Evolutionary conservation across 345 rosid species (phyloP).

Genomic region (Ceriops tagal): DNA sequence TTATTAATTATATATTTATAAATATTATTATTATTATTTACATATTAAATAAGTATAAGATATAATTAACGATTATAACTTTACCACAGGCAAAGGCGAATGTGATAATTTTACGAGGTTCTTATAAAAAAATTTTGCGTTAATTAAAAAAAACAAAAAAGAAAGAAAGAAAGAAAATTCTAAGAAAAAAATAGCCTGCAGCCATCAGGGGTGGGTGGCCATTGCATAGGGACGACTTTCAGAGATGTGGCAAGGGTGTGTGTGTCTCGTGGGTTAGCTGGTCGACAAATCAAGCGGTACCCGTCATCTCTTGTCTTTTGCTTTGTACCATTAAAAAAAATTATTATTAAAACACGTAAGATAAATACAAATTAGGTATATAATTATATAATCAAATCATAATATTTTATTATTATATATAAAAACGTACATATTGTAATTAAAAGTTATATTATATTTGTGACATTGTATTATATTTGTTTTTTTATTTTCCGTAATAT

Average conservation of each 20-base stretch:
- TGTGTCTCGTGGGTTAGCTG: not conserved
- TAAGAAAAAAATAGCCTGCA: not conserved
- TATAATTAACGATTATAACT: not conserved
- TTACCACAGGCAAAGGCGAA: not conserved
- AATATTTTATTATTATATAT: too few species aligned
- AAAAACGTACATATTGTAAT: too few species aligned
- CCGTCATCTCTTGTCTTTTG: conserved; percentile 31
- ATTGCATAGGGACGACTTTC: conserved; percentile 12
- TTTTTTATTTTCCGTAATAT: too few species aligned
- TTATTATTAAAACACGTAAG: too few species aligned
- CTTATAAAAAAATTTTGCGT: too few species aligned
- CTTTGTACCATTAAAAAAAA: not conserved
- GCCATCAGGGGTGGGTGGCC: not conserved
- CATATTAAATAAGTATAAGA: not conserved
- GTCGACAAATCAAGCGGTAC: conserved; percentile 24
- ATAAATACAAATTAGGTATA: too few species aligned
- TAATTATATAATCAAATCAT: too few species aligned
- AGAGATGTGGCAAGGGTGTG: conserved; percentile 1
- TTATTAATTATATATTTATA: too few species aligned
- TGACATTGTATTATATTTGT: too few species aligned
- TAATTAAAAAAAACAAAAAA: not conserved
- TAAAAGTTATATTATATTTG: too few species aligned
- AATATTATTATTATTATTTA: not conserved
- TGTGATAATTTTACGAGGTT: too few species aligned
- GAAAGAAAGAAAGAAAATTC: not conserved